These are phyloP conservation scores for Sophora flavescens DNA, from an alignment of 306 rosid genomes.

Conservation along the genomic window DNA sequence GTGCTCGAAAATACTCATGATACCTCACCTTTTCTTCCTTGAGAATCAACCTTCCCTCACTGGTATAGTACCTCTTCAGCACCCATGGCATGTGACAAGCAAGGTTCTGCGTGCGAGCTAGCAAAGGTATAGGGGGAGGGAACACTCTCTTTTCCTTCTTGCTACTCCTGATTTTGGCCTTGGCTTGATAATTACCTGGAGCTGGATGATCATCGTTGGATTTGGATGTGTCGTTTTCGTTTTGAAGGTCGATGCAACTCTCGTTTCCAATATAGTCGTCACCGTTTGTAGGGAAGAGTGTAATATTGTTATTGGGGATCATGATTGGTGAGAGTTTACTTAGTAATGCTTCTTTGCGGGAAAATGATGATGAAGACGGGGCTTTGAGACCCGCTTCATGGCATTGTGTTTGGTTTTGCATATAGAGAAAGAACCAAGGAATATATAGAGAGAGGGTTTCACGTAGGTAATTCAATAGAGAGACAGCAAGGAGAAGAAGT, in stretches of 20 bases:
- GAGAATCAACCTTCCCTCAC: constrained; percentile 70
- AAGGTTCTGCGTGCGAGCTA: constrained; percentile 70
- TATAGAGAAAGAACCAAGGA: background rate
- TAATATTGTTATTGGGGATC: background rate
- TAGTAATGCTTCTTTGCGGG: background rate
- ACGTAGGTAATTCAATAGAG: background rate
- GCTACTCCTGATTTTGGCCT: background rate
- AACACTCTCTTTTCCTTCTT: constrained; percentile 43
- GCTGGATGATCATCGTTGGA: too few relatives aligned
- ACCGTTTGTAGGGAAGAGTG: background rate
- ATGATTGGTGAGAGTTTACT: background rate
- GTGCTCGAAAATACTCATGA: constrained; percentile 69
- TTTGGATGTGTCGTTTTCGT: background rate
- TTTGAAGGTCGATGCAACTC: constrained; percentile 64
- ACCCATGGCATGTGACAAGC: constrained; percentile 76
- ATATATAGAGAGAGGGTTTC: background rate
- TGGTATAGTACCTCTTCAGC: constrained; percentile 63
- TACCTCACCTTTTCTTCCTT: constrained; percentile 67
- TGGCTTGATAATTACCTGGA: background rate
- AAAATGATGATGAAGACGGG: background rate
- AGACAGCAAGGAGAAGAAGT: background rate
- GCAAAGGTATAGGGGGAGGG: constrained; percentile 73
- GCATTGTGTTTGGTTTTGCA: background rate
- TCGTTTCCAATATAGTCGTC: constrained; percentile 69
- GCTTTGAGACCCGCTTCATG: constrained; percentile 11